Evolutionary conservation across 176 grass and related monocot genomes (phyloP).

Genomic region (Cocos nucifera): DNA sequence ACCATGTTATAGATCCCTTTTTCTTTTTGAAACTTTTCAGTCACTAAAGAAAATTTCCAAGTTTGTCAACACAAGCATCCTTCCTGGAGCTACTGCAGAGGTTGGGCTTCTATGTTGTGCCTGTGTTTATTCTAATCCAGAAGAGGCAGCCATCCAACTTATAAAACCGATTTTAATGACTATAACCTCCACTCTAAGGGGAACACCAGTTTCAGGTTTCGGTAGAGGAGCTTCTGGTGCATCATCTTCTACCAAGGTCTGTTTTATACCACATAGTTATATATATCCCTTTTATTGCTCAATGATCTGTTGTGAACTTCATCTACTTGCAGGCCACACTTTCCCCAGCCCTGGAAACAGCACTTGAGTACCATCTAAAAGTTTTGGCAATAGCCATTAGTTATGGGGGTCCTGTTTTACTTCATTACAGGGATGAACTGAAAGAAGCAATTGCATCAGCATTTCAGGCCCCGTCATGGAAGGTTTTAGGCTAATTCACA

Average conservation of each 20-base stretch:
- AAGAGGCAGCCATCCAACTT: conserved; percentile 61
- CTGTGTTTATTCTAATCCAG: conserved; percentile 68
- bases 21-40: conserved; percentile 37
- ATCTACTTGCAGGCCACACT: conserved; percentile 55
- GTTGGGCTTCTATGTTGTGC: conserved; percentile 95
- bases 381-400: conserved; percentile 78
- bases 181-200: conserved; percentile 66
- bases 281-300: conserved; percentile 8
- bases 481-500: conserved; percentile 40
- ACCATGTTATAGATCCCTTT: neutral
- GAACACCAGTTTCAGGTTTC: conserved; percentile 64
- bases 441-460: conserved; percentile 60
- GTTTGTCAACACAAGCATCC: conserved; percentile 88
- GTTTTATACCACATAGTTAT: conserved; percentile 21
- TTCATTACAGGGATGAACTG: conserved; percentile 60
- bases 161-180: conserved; percentile 68
- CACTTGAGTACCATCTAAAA: conserved; percentile 79
- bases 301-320: conserved; percentile 2
- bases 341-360: conserved; percentile 88
- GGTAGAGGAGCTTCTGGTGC: conserved; percentile 42
- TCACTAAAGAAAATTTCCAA: conserved; percentile 85
- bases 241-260: conserved; percentile 49
- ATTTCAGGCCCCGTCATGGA: conserved; percentile 94
- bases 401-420: conserved; percentile 72
- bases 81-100: conserved; percentile 87